Evolutionary conservation across 2,329 filamentous ascomycete genomes (phyloP).

Genomic region (Aureobasidium lini): DNA sequence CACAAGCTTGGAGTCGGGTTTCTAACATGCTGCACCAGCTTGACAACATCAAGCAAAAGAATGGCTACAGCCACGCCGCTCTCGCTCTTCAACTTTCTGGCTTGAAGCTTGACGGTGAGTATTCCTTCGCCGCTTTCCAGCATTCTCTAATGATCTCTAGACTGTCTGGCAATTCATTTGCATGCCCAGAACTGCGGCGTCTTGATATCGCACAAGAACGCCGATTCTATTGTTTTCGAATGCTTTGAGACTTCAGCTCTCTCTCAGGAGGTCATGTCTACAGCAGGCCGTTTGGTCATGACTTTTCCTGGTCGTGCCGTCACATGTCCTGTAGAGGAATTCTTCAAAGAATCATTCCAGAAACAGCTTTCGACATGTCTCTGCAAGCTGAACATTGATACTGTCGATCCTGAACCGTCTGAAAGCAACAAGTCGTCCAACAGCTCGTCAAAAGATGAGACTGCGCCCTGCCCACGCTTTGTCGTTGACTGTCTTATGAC

Average conservation of each 20-base stretch:
- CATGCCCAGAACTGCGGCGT: slow-evolving; percentile 8
- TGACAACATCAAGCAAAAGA: neutral
- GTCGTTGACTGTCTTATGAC: slow-evolving; percentile 55
- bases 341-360: slow-evolving; percentile 26
- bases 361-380: slow-evolving; percentile 17
- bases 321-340: slow-evolving; percentile 35
- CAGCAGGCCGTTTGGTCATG: slow-evolving; percentile 48
- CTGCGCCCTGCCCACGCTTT: slow-evolving; percentile 47
- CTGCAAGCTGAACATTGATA: slow-evolving; percentile 9
- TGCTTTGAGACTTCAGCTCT: slow-evolving; percentile 53
- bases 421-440: slow-evolving; percentile 42
- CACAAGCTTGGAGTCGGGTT: neutral
- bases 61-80: rapidly evolving
- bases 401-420: slow-evolving; percentile 18
- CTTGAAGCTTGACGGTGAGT: neutral
- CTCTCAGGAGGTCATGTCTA: slow-evolving; percentile 45
- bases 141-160: neutral
- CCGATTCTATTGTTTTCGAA: slow-evolving; percentile 43
- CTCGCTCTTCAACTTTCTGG: neutral
- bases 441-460: slow-evolving; percentile 47
- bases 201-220: slow-evolving; percentile 12
- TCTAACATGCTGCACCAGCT: neutral
- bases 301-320: slow-evolving; percentile 53
- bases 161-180: slow-evolving; percentile 2
- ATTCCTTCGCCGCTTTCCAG: rapidly evolving